Conservation (phyloP, 2,329 filamentous ascomycete genomes). For the Xylaria sp. region DNA sequence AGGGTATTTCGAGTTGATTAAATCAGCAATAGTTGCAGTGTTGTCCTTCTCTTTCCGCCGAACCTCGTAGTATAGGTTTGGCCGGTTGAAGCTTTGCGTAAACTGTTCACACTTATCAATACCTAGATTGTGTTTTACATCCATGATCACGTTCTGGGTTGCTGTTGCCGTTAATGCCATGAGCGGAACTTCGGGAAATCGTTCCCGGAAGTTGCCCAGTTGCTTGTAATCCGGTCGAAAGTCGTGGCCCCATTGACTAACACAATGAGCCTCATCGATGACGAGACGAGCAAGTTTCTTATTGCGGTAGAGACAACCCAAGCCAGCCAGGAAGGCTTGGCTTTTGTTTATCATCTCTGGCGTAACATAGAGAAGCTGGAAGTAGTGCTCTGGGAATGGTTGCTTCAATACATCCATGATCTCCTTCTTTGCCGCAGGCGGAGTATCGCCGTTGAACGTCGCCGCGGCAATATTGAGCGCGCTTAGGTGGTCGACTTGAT, state of each 20-base stretch:
- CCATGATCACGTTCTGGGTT: conserved; percentile 89
- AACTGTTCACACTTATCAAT: conserved; percentile 83
- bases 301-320: conserved; percentile 74
- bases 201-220: conserved; percentile 76
- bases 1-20: conserved; percentile 77
- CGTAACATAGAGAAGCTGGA: conserved; percentile 93
- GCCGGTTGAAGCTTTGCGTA: conserved; percentile 95
- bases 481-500: conserved; percentile 87
- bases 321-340: conserved; percentile 69
- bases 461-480: conserved; percentile 80
- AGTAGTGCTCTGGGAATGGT: conserved; percentile 74
- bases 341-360: conserved; percentile 96
- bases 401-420: conserved; percentile 73
- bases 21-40: conserved; percentile 62
- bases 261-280: conserved; percentile 98
- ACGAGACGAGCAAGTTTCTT: conserved; percentile 87
- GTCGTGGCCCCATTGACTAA: conserved; percentile 99
- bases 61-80: conserved; percentile 92
- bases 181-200: conserved; percentile 82
- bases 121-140: conserved; percentile 90
- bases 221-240: conserved; percentile 96
- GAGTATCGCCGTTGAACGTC: conserved; percentile 82
- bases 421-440: conserved; percentile 67
- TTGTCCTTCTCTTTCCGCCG: conserved; percentile 72
- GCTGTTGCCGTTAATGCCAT: conserved; percentile 97